Evolutionary conservation across 2,329 filamentous ascomycete genomes (phyloP).

Genomic region (Alternaria novae-zelandiae): DNA sequence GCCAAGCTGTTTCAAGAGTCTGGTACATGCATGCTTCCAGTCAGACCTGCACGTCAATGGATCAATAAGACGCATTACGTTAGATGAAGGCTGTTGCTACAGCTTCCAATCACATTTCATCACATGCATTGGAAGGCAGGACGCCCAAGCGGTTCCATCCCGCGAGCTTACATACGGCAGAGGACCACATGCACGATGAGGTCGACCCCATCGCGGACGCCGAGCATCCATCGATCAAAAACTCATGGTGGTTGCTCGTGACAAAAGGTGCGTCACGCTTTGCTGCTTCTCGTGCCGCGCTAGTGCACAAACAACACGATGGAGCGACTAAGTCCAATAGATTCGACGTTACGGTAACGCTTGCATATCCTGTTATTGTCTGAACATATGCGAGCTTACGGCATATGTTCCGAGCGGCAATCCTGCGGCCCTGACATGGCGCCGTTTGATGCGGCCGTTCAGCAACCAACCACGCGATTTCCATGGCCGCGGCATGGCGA

Average conservation of each 20-base stretch:
- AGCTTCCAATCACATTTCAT: slow-evolving; percentile 4
- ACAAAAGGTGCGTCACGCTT: slow-evolving; percentile 1
- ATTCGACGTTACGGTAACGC: slow-evolving; percentile 5
- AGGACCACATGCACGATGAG: slow-evolving; percentile 6
- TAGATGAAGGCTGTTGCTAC: slow-evolving; percentile 14
- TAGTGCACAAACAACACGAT: slow-evolving; percentile 23
- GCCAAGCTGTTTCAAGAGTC: slow-evolving; percentile 13
- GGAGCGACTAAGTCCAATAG: slow-evolving; percentile 10
- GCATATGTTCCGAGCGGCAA: slow-evolving; percentile 25
- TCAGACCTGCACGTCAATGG: slow-evolving; percentile 13
- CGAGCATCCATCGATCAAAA: slow-evolving; percentile 6
- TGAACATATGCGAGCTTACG: slow-evolving; percentile 24
- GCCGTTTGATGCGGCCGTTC: slow-evolving; percentile 30
- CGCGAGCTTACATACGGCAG: slow-evolving; percentile 17
- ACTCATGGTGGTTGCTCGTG: slow-evolving; percentile 2
- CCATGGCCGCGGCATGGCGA: slow-evolving; percentile 13
- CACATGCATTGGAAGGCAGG: slow-evolving; percentile 4
- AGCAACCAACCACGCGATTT: slow-evolving; percentile 23
- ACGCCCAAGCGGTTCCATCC: slow-evolving; percentile 31
- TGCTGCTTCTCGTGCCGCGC: slow-evolving; percentile 9
- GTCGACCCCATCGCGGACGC: slow-evolving; percentile 2
- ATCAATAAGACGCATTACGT: slow-evolving; percentile 13
- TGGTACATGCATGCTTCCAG: slow-evolving; percentile 12
- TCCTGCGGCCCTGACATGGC: slow-evolving; percentile 24
- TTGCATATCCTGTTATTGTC: slow-evolving; percentile 4